phyloP scores from a whole-genome alignment of 371 early-diverging fungal species.

The Mucor plumbeus region DNA sequence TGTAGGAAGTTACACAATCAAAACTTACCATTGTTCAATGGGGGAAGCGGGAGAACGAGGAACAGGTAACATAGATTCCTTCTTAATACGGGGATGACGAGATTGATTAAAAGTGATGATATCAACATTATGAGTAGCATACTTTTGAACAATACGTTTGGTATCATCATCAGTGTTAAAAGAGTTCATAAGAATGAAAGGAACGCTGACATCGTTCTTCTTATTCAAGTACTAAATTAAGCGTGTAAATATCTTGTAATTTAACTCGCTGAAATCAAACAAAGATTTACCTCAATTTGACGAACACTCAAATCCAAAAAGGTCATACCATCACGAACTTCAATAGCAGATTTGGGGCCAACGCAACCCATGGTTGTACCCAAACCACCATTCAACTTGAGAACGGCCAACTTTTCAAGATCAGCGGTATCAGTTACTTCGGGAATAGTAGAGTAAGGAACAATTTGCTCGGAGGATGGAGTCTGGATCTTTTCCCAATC shows the following conservation, averaged over 20 bases:
- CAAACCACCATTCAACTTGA: constrained; percentile 99
- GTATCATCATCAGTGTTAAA: constrained; percentile 99
- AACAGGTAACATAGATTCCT: constrained; percentile 92
- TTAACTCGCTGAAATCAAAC: not conserved
- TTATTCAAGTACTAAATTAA: constrained; percentile 84
- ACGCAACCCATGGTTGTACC: constrained; percentile 99
- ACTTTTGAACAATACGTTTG: constrained; percentile 95
- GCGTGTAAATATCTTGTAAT: not conserved
- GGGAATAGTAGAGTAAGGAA: constrained; percentile 75
- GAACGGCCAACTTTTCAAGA: constrained; percentile 94
- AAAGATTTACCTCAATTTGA: constrained; percentile 89
- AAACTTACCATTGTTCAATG: constrained; percentile 57
- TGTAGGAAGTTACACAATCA: not conserved
- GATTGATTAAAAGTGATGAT: constrained; percentile 99
- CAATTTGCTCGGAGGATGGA: constrained; percentile 86
- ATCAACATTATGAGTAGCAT: constrained; percentile 86
- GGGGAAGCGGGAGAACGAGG: constrained; percentile 68
- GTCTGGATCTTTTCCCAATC: constrained; percentile 95
- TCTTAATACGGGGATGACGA: constrained; percentile 94
- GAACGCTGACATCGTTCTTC: constrained; percentile 89
- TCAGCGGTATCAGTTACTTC: constrained; percentile 56
- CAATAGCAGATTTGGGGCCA: constrained; percentile 99
- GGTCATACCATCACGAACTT: constrained; percentile 98
- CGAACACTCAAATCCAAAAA: constrained; percentile 98
- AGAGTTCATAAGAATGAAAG: constrained; percentile 99